Evolutionary conservation across 2,329 filamentous ascomycete genomes (phyloP).

Genomic region (Fusarium austroafricanum): DNA sequence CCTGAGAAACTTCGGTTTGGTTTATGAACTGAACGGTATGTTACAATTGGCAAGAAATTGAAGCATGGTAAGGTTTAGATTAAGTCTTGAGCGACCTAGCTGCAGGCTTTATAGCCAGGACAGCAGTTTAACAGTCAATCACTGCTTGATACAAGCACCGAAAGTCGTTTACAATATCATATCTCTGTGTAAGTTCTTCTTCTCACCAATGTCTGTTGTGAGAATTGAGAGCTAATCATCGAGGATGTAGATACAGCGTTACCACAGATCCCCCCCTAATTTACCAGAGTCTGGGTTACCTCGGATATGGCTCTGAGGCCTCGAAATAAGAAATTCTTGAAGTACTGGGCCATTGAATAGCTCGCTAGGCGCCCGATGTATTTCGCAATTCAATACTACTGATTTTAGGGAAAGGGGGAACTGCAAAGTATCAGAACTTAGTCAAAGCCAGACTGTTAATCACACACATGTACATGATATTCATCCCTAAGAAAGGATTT

Average conservation of each 20-base stretch:
- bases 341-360: too few species aligned
- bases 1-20: not conserved
- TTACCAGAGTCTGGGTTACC: not conserved
- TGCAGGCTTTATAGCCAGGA: not conserved
- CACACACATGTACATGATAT: too few species aligned
- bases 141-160: not conserved
- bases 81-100: not conserved
- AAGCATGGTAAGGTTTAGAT: not conserved
- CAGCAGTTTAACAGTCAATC: not conserved
- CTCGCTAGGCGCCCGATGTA: too few species aligned
- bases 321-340: not conserved
- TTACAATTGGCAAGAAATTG: not conserved
- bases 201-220: not conserved
- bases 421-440: too few species aligned
- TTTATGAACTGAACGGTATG: not conserved
- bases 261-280: not conserved
- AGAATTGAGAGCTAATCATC: not conserved
- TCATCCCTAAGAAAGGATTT: too few species aligned
- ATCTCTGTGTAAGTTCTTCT: not conserved
- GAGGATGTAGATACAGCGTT: not conserved
- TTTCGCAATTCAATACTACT: not conserved
- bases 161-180: too few species aligned
- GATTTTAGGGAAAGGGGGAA: not conserved
- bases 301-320: not conserved
- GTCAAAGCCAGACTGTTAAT: too few species aligned